Conservation (phyloP, 208 protist genomes). For the Wallacemonas sp. region DNA sequence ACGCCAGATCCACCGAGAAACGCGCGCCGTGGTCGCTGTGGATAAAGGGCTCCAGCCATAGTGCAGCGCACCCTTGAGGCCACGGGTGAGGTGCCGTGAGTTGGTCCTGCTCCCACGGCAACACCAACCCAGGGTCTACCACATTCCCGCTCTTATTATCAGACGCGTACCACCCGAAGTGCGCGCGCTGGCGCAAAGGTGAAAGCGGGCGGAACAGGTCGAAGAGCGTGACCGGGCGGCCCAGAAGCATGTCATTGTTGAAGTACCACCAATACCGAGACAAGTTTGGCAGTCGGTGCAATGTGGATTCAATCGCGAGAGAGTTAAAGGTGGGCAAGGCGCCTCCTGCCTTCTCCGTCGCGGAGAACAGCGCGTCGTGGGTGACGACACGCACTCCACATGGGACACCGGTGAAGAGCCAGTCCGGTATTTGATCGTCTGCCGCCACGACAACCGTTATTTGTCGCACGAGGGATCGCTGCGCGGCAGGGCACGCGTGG, state of each 20-base stretch:
- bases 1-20: background rate
- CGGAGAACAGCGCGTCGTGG: constrained; percentile 6
- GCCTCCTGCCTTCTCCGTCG: background rate
- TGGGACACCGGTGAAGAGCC: background rate
- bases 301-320: constrained; percentile 29
- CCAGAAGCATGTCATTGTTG: constrained; percentile 51
- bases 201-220: constrained; percentile 48
- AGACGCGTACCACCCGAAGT: background rate
- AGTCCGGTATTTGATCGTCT: constrained; percentile 12
- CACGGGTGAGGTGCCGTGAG: background rate
- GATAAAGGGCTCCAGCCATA: constrained; percentile 22
- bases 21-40: constrained; percentile 12
- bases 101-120: background rate
- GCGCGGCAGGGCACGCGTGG: background rate
- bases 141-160: background rate
- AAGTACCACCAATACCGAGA: constrained; percentile 50
- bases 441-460: constrained; percentile 9
- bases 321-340: constrained; percentile 43
- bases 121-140: background rate
- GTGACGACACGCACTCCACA: background rate
- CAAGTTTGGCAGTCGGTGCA: constrained; percentile 39
- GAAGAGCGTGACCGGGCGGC: constrained; percentile 32
- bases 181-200: constrained; percentile 17
- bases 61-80: background rate
- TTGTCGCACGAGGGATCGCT: constrained; percentile 4